Evolutionary conservation across 2,329 filamentous ascomycete genomes (phyloP).

Genomic region (Nigrograna mackinnonii): DNA sequence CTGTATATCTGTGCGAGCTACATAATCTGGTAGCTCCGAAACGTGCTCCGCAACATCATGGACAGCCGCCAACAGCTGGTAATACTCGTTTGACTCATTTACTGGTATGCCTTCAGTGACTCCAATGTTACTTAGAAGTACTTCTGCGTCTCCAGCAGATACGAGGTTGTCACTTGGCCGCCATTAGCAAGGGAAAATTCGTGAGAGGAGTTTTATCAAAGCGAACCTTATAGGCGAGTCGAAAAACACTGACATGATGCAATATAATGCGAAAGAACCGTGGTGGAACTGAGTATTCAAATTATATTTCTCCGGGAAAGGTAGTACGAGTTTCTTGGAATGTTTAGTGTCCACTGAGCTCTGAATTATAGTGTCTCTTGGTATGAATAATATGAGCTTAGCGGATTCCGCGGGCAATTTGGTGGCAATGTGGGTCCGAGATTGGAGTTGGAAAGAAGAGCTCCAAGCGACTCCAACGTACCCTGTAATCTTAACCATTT

Average conservation of each 20-base stretch:
- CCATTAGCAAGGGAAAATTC: slow-evolving; percentile 1
- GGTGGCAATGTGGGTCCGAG: too few relatives aligned
- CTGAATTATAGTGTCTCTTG: too few relatives aligned
- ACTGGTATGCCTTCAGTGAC: slow-evolving; percentile 30
- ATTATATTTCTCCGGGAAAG: too few relatives aligned
- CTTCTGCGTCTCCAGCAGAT: slow-evolving; percentile 24
- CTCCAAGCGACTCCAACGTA: too few relatives aligned
- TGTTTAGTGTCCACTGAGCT: too few relatives aligned
- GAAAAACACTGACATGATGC: slow-evolving; percentile 31
- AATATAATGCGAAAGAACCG: neutral
- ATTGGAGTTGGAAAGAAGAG: too few relatives aligned
- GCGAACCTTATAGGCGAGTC: slow-evolving; percentile 27
- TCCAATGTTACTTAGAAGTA: slow-evolving; percentile 22
- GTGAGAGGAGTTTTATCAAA: neutral
- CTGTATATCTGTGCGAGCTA: slow-evolving; percentile 30
- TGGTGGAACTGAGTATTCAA: neutral
- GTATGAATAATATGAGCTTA: too few relatives aligned
- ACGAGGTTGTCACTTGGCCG: slow-evolving; percentile 22
- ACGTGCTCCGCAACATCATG: slow-evolving; percentile 43
- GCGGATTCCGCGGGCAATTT: too few relatives aligned
- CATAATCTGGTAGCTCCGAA: slow-evolving; percentile 42
- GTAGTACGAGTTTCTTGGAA: too few relatives aligned
- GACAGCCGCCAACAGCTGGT: slow-evolving; percentile 41
- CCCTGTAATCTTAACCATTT: too few relatives aligned
- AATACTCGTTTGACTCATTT: slow-evolving; percentile 33